phyloP scores from a whole-genome alignment of 768 basidiomycete species.

The Termitomyces sp. region DNA sequence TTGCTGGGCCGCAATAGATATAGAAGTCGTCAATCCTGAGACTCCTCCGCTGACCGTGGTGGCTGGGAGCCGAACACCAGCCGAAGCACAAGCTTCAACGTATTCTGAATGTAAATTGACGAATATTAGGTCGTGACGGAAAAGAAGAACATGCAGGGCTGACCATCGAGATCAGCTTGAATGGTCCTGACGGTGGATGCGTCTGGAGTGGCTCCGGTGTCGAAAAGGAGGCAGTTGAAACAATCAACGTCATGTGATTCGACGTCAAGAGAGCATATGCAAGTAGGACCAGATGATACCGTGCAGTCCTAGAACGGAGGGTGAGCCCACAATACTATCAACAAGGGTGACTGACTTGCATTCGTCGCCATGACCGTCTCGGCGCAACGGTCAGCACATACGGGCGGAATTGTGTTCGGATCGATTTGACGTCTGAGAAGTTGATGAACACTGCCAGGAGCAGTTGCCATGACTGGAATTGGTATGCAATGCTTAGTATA shows the following conservation, averaged over 20 bases:
- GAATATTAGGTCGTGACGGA: not conserved
- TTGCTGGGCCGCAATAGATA: not conserved
- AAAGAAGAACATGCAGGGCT: not conserved
- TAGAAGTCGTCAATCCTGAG: not conserved
- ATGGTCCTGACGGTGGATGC: not conserved
- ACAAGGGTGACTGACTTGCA: not conserved
- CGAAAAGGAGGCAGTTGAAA: conserved; percentile 9
- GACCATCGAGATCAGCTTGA: conserved; percentile 10
- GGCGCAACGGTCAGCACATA: conserved; percentile 1
- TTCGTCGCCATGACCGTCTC: not conserved
- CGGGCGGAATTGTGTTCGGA: conserved; percentile 6
- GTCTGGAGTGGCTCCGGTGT: not conserved
- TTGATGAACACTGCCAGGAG: conserved; percentile 4
- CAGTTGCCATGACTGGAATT: conserved; percentile 1
- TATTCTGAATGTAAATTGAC: not conserved
- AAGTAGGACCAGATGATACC: not conserved
- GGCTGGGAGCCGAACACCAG: conserved; percentile 9
- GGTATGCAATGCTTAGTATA: not conserved
- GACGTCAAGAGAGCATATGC: conserved; percentile 1
- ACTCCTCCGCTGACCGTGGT: conserved; percentile 7
- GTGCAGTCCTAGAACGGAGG: not conserved
- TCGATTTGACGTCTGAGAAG: conserved; percentile 12
- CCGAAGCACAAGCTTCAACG: conserved; percentile 1
- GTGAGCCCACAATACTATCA: no score
- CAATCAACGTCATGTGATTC: conserved; percentile 8